Base-by-base conservation (phyloP, 331 rosid genomes). In the Rosa hybrid region DNA sequence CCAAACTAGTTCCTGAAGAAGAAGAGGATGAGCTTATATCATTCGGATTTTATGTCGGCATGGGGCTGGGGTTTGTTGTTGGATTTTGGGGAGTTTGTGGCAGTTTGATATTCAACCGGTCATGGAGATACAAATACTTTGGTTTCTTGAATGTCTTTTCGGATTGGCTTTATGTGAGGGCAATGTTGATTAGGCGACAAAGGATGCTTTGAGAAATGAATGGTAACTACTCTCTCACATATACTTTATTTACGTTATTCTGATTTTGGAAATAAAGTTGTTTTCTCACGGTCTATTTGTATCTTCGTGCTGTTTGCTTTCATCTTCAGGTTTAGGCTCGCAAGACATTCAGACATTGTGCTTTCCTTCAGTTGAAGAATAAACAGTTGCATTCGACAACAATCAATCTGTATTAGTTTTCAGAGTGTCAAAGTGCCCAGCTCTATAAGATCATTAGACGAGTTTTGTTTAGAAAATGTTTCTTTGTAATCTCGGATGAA, bases 81-180 rank as follows among this genome's bases (percentile, higher is more conserved):
- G 79, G 75, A 16, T 65, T 74, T 42, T 74, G 71, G 80, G 70
- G 68, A 23, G 49, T 81, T 39, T 74, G 16, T 74, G 68, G 69
- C 12, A 42, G 59, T 2, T 38, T 74, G 30, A 27, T 81, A 17
- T 42, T 81, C 44, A 64, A 50, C 5, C 56, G 13, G 27, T 12
- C 69, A 38, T 65, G 44, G 23, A 51, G 44, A 67, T 74, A 38
- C 27, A 12, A 16, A 17, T 25, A 51, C 54, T 63, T 81, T 39
- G 51, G 75, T 57, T 18, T 50, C 38, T 16, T 81, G 44, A 23
- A 67, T 49, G 63, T 39, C 14, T 25, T 45, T 1, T 38, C 0
- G 17, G 71, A 74, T 51, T 18, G 17, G 83, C 6, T 81, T 10
- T 53, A 62, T 2, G 41, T 63, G 46, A n/a, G 4, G 8, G 39